Evolutionary conservation across 2,329 filamentous ascomycete genomes (phyloP).

Genomic region (Exophiala viscosa): DNA sequence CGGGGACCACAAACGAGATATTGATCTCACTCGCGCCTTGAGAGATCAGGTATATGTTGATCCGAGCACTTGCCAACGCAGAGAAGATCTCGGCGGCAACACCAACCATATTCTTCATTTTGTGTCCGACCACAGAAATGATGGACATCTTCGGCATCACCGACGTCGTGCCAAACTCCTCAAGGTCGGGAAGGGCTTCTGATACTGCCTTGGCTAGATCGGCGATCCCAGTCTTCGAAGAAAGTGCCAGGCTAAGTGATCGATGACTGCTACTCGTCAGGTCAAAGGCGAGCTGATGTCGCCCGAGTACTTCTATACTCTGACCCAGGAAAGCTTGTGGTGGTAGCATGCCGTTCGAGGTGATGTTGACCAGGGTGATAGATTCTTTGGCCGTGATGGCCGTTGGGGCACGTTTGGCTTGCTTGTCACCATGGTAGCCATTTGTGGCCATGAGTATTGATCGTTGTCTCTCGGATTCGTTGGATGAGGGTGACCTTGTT

Average conservation of each 20-base stretch:
- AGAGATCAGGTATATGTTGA: slow-evolving; percentile 99
- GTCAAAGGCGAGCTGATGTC: slow-evolving; percentile 82
- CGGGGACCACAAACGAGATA: slow-evolving; percentile 95
- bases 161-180: slow-evolving; percentile 81
- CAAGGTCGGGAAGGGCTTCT: slow-evolving; percentile 65
- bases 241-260: slow-evolving; percentile 88
- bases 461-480: neutral
- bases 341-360: slow-evolving; percentile 93
- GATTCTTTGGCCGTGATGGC: slow-evolving; percentile 96
- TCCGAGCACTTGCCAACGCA: slow-evolving; percentile 82
- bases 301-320: slow-evolving; percentile 89
- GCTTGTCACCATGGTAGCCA: slow-evolving; percentile 40
- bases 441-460: slow-evolving; percentile 49
- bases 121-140: slow-evolving; percentile 84
- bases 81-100: slow-evolving; percentile 93
- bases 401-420: slow-evolving; percentile 65
- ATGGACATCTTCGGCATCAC: slow-evolving; percentile 91
- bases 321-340: slow-evolving; percentile 93
- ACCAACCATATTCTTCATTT: slow-evolving; percentile 96
- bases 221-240: slow-evolving; percentile 55
- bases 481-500: neutral
- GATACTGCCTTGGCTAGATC: slow-evolving; percentile 62
- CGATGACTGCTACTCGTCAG: slow-evolving; percentile 89
- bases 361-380: slow-evolving; percentile 94
- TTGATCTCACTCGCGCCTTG: slow-evolving; percentile 99